Base-by-base conservation (phyloP, 352 stramenopile genomes). In the Elongisporangium undulatum region DNA sequence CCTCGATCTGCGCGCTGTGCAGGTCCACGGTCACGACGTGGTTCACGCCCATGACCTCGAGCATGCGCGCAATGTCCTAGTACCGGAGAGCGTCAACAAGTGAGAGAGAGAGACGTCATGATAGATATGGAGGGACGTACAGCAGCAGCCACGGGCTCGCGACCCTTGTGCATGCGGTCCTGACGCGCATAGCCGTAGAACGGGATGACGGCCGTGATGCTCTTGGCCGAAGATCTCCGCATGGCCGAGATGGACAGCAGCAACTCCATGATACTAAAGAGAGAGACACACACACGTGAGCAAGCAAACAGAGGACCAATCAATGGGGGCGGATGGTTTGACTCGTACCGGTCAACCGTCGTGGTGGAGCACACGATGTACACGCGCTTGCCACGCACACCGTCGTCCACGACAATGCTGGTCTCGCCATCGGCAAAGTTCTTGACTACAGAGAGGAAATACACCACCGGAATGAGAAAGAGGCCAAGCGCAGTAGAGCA, bases 11-110 rank as follows among this genome's bases (percentile, higher is more conserved):
- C 39, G 84, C 80, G 49, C 84, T 95, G 73, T 95, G 86, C n/a
- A 95, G 72, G 49, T 95, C 84, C 21, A 95, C 83, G 0, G 86
- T 94, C 64, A 95, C 85, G 20, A 95, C 84, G 63, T 94, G 86
- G 58, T 95, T 85, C 58, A 95, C 85, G 23, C 86, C 86, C 85
- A 95, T 94, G n/a, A 90, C 87, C 63, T 95, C 84, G 7, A 95
- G 82, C 86, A 95, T 95, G 24, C 80, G 79, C 19, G 86, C 86
- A 50, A 95, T 82, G 39, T 95, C 84, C 82, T 91, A 60, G 1
- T 26, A 5, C 2, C 23, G 21, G 2, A 51, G 8, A 63, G 21
- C 7, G 5, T 26, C 23, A 26, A 45, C 39, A n/a, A 23, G 49
- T 57, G 24, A 52, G 3, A 3, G 2, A 15, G 16, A 10, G 9